Conservation (phyloP, 805 yeast species). For the Suhomyces sp. region DNA sequence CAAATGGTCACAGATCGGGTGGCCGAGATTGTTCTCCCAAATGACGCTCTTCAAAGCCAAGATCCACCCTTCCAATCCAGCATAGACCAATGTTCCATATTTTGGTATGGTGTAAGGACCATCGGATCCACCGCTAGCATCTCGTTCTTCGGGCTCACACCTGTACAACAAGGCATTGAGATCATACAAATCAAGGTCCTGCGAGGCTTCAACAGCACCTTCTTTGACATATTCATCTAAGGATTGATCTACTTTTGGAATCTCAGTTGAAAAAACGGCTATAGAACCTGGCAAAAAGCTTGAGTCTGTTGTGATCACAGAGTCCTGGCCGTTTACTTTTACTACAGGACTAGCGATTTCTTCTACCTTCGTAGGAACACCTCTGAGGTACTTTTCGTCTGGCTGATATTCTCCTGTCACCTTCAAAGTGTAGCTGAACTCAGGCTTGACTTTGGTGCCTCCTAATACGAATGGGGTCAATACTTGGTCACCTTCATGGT, state of each 20-base stretch:
- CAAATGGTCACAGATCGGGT: conserved; percentile 76
- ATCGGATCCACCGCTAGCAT: conserved; percentile 63
- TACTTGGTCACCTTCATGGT: conserved; percentile 45
- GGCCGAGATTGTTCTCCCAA: conserved; percentile 71
- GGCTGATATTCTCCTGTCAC: conserved; percentile 49
- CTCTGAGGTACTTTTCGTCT: conserved; percentile 44
- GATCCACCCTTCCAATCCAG: conserved; percentile 94
- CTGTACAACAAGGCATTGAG: conserved; percentile 72
- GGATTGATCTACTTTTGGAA: conserved; percentile 60
- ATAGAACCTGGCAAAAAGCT: conserved; percentile 87
- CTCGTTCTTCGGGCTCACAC: conserved; percentile 86
- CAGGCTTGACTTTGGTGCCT: conserved; percentile 58
- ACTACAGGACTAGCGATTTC: conserved; percentile 52
- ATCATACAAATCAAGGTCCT: conserved; percentile 58
- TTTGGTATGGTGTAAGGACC: conserved; percentile 77
- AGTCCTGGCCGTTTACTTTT: conserved; percentile 36
- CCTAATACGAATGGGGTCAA: conserved; percentile 56
- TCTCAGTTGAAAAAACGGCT: conserved; percentile 72
- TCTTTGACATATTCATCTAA: conserved; percentile 65
- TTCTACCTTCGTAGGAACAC: conserved; percentile 63
- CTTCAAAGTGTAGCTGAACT: conserved; percentile 56
- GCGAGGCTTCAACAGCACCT: conserved; percentile 76
- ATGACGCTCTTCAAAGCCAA: conserved; percentile 63
- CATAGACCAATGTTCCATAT: conserved; percentile 71
- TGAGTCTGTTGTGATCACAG: conserved; percentile 57